phyloP scores from a whole-genome alignment of 768 basidiomycete genomes.

The Lentinula edodes region DNA sequence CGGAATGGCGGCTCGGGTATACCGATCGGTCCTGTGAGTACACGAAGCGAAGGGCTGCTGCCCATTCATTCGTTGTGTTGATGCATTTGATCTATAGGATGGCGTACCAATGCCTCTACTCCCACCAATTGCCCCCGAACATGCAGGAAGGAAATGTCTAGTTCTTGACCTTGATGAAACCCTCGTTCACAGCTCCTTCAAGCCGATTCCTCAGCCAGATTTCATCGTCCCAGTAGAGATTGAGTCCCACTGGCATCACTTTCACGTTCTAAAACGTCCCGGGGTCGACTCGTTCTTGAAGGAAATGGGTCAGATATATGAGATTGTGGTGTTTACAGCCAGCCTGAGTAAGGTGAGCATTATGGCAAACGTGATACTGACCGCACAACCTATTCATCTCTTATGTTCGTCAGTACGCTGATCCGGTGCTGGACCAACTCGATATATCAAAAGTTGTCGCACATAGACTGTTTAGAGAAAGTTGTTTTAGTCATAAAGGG shows the following conservation, averaged over 20 bases:
- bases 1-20: slow-evolving; percentile 92
- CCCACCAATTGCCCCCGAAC: slow-evolving; percentile 73
- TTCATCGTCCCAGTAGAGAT: slow-evolving; percentile 99
- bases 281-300: slow-evolving; percentile 96
- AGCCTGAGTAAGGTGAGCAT: slow-evolving; percentile 85
- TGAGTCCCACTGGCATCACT: slow-evolving; percentile 96
- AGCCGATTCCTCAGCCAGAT: slow-evolving; percentile 93
- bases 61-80: neutral
- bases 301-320: slow-evolving; percentile 98
- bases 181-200: slow-evolving; percentile 95
- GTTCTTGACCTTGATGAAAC: slow-evolving; percentile 98
- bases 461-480: slow-evolving; percentile 94
- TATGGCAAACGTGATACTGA: slow-evolving; percentile 3
- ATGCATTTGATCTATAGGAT: slow-evolving; percentile 37
- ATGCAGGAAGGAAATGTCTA: slow-evolving; percentile 88
- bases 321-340: slow-evolving; percentile 97
- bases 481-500: slow-evolving; percentile 97
- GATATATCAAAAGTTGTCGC: slow-evolving; percentile 90
- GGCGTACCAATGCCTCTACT: slow-evolving; percentile 84
- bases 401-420: slow-evolving; percentile 72
- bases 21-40: slow-evolving; percentile 82
- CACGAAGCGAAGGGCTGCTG: neutral
- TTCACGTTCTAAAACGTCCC: slow-evolving; percentile 97
- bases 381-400: neutral
- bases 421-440: slow-evolving; percentile 92